These are phyloP conservation scores for Pleurotus eryngii DNA, from an alignment of 768 basidiomycete genomes.

Conservation along the genomic window DNA sequence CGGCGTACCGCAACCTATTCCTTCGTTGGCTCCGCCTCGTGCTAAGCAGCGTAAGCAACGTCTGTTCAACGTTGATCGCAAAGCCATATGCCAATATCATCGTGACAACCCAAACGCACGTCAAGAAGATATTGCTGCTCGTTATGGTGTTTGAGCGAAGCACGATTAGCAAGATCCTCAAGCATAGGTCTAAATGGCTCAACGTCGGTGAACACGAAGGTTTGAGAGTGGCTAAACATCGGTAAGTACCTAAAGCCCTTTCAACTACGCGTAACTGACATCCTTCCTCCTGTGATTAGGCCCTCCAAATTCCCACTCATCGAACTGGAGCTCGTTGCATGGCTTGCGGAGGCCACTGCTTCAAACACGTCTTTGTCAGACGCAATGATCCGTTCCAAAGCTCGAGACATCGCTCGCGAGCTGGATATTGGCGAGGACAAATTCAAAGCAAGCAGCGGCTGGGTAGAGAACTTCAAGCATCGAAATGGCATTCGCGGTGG, in stretches of 20 bases:
- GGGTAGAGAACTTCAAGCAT: constrained; percentile 91
- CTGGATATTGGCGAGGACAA: constrained; percentile 61
- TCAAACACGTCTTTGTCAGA: constrained; percentile 56
- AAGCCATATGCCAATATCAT: constrained; percentile 69
- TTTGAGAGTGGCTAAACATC: constrained; percentile 62
- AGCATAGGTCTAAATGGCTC: constrained; percentile 81
- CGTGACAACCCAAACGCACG: constrained; percentile 61
- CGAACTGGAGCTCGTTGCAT: constrained; percentile 59
- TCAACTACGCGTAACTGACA: background rate
- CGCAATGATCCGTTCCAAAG: constrained; percentile 57
- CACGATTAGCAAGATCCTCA: constrained; percentile 92
- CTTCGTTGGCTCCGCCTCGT: constrained; percentile 24
- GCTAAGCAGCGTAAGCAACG: constrained; percentile 67
- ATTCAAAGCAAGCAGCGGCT: constrained; percentile 91
- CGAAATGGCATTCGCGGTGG: constrained; percentile 75
- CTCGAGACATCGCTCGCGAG: constrained; percentile 58
- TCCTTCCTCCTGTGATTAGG: constrained; percentile 30
- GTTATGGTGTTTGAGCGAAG: constrained; percentile 85
- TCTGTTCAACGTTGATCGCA: constrained; percentile 72
- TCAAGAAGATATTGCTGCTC: constrained; percentile 80
- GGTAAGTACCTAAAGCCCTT: constrained; percentile 36
- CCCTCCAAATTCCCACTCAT: constrained; percentile 81
- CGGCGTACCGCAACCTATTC: background rate
- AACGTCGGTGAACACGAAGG: constrained; percentile 58
- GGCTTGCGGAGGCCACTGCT: constrained; percentile 55